phyloP scores from a whole-genome alignment of 768 basidiomycete genomes.

The Cubamyces lactineus region DNA sequence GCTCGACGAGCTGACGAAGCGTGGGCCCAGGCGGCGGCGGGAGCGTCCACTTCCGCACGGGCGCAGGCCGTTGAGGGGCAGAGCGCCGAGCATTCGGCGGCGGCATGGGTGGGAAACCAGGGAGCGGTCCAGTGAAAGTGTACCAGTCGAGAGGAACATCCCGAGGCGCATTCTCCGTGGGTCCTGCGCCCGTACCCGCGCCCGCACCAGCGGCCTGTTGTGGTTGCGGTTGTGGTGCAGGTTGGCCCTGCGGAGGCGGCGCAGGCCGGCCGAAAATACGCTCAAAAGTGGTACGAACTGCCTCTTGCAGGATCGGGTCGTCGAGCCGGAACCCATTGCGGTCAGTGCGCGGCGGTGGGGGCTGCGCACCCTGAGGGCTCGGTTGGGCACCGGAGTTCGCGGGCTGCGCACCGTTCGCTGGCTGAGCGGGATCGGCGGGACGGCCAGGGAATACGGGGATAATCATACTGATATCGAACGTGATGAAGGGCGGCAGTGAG shows the following conservation, averaged over 20 bases:
- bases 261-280: constrained; percentile 14
- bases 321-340: constrained; percentile 19
- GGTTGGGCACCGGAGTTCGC: background rate
- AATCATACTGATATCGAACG: constrained; percentile 31
- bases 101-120: constrained; percentile 12
- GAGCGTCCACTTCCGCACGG: constrained; percentile 55
- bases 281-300: constrained; percentile 17
- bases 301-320: constrained; percentile 16
- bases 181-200: background rate
- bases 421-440: constrained; percentile 7
- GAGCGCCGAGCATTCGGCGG: constrained; percentile 26
- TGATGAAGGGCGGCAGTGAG: constrained; percentile 22
- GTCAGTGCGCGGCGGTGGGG: constrained; percentile 17
- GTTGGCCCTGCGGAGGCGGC: constrained; percentile 18
- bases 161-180: constrained; percentile 5
- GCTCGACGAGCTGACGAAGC: constrained; percentile 73
- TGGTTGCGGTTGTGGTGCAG: constrained; percentile 2
- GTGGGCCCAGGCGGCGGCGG: constrained; percentile 71
- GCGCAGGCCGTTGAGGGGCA: constrained; percentile 35
- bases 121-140: constrained; percentile 19
- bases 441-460: constrained; percentile 24
- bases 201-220: constrained; percentile 3
- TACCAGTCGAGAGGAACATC: constrained; percentile 11
- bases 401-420: constrained; percentile 3
- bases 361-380: constrained; percentile 5